phyloP scores from a whole-genome alignment of 805 yeast genomes.

The Kodamaea lidongshanica region DNA sequence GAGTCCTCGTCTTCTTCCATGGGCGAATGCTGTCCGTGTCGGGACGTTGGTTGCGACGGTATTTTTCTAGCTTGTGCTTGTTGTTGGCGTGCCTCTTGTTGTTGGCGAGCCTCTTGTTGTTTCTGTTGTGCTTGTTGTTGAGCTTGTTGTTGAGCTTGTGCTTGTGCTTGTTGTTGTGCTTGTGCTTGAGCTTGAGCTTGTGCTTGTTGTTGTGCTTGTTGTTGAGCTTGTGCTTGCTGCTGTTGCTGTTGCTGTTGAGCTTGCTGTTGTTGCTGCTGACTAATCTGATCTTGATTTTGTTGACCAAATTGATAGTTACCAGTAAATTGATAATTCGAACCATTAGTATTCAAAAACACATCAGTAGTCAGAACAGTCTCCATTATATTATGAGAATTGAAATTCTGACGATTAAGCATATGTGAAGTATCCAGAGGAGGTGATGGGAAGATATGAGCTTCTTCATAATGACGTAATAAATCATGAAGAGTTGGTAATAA shows the following conservation, averaged over 20 bases:
- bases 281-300: constrained; percentile 12
- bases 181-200: constrained; percentile 12
- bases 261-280: constrained; percentile 8
- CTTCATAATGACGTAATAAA: constrained; percentile 89
- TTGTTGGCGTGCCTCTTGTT: constrained; percentile 14
- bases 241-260: constrained; percentile 12
- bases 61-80: constrained; percentile 10
- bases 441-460: constrained; percentile 73
- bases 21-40: too few species aligned
- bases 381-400: constrained; percentile 51
- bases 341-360: constrained; percentile 61
- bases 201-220: constrained; percentile 6
- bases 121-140: too few species aligned
- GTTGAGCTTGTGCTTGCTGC: constrained; percentile 4
- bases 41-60: too few species aligned
- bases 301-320: constrained; percentile 10
- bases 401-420: constrained; percentile 24
- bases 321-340: constrained; percentile 13
- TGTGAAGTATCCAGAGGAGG: constrained; percentile 38
- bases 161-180: constrained; percentile 5
- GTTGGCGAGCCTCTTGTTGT: constrained; percentile 12
- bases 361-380: constrained; percentile 92
- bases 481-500: constrained; percentile 90
- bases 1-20: constrained; percentile 54
- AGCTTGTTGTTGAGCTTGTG: constrained; percentile 4